Percentiles rank a stretch among this genome's conserved stretches.
Evolutionary conservation across 2,329 filamentous ascomycete genomes (phyloP).

Genomic region (Cryphonectria nitschkei): DNA sequence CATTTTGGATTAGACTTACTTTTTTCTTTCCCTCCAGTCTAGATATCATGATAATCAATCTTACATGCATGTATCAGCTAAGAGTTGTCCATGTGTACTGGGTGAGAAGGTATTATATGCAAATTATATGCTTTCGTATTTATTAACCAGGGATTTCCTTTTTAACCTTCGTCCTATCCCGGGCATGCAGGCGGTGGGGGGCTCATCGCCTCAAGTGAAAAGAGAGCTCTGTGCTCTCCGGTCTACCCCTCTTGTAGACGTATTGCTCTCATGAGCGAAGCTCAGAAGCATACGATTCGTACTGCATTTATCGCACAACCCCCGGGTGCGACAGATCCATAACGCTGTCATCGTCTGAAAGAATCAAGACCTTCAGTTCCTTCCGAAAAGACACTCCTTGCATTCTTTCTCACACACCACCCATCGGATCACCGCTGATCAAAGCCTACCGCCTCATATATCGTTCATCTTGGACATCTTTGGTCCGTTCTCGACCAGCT

Average conservation of each 20-base stretch:
- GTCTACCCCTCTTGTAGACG: background rate
- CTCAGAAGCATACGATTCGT: background rate
- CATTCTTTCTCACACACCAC: background rate
- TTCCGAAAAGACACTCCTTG: background rate
- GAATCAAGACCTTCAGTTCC: background rate
- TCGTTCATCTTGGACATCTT: slow-evolving; percentile 48
- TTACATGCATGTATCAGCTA: background rate
- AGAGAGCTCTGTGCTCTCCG: background rate
- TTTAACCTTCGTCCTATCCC: background rate
- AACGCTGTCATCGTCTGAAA: background rate
- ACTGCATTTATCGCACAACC: background rate
- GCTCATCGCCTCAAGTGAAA: background rate
- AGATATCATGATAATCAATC: background rate
- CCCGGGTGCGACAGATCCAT: no score
- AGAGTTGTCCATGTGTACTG: background rate
- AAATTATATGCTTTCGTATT: background rate
- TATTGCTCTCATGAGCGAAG: background rate
- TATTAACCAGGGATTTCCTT: background rate
- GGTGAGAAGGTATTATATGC: background rate
- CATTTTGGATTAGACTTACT: background rate
- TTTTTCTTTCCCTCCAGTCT: background rate
- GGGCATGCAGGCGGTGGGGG: background rate
- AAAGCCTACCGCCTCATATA: background rate
- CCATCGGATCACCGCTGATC: background rate
- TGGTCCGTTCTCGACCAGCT: slow-evolving; percentile 54